Percentiles rank a stretch among this genome's conserved stretches.
Evolutionary conservation across 306 rosid genomes (phyloP).

Genomic region (Medicago truncatula): MtrunA17r5.0-ANR NC_053046.1:2226001-2226500

Average conservation of each 20-base stretch:
- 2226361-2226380: constrained; percentile 12
- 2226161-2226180: constrained; percentile 13
- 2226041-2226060: constrained; percentile 62
- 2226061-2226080: constrained; percentile 15
- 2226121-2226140: constrained; percentile 6
- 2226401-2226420: background rate
- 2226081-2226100: constrained; percentile 19
- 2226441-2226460: constrained; percentile 6
- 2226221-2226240: constrained; percentile 23
- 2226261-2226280: background rate
- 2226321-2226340: constrained; percentile 5
- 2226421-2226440: constrained; percentile 15
- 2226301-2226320: constrained; percentile 27
- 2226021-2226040: constrained; percentile 73
- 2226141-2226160: constrained; percentile 28
- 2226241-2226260: background rate
- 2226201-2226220: background rate
- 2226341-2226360: constrained; percentile 16
- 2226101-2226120: background rate
- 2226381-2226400: background rate
- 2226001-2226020: constrained; percentile 80
- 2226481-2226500: constrained; percentile 39
- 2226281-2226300: constrained; percentile 24
- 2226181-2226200: constrained; percentile 9
- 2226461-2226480: constrained; percentile 20